A percentile compares a stretch with the other conserved stretches of the same genome.
These are phyloP conservation scores for Ogataea ramenticola DNA, from an alignment of 805 yeast genomes.

Conservation along the genomic window DNA sequence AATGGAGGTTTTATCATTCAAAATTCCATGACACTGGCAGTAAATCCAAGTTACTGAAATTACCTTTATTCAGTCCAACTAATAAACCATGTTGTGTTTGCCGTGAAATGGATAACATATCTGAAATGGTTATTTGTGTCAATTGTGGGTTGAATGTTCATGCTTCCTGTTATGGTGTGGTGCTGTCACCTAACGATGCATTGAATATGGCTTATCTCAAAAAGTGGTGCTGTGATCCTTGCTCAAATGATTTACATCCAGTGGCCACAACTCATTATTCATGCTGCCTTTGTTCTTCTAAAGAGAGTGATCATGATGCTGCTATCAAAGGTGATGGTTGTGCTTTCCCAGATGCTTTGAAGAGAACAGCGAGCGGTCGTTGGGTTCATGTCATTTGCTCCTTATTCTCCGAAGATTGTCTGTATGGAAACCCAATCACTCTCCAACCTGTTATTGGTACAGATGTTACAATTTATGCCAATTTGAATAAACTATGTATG, in stretches of 20 bases:
- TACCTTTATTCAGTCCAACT: conserved; percentile 17
- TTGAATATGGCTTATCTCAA: conserved; percentile 19
- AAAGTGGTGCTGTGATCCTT: conserved; percentile 76
- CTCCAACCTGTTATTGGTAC: conserved; percentile 44
- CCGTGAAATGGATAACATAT: conserved; percentile 21
- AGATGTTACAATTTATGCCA: conserved; percentile 22
- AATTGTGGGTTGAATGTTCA: conserved; percentile 70
- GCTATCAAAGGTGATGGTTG: conserved; percentile 32
- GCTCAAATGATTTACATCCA: conserved; percentile 65
- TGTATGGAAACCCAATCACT: conserved; percentile 32
- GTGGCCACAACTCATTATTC: conserved; percentile 45
- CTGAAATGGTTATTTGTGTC: conserved; percentile 46
- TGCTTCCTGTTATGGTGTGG: conserved; percentile 58
- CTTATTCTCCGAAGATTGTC: conserved; percentile 38
- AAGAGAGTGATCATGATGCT: conserved; percentile 41
- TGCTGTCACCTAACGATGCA: conserved; percentile 6
- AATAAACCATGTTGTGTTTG: conserved; percentile 54
- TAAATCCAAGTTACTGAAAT: conserved; percentile 2
- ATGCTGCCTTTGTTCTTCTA: conserved; percentile 60
- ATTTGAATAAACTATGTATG: conserved; percentile 31
- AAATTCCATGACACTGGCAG: conserved; percentile 4
- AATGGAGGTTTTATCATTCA: conserved; percentile 14
- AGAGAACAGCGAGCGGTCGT: conserved; percentile 55
- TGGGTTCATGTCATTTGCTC: conserved; percentile 83
- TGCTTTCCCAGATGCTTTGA: conserved; percentile 56